Base-by-base conservation (phyloP, 1,284 basidiomycete genomes). In the Irpex sp. region DNA sequence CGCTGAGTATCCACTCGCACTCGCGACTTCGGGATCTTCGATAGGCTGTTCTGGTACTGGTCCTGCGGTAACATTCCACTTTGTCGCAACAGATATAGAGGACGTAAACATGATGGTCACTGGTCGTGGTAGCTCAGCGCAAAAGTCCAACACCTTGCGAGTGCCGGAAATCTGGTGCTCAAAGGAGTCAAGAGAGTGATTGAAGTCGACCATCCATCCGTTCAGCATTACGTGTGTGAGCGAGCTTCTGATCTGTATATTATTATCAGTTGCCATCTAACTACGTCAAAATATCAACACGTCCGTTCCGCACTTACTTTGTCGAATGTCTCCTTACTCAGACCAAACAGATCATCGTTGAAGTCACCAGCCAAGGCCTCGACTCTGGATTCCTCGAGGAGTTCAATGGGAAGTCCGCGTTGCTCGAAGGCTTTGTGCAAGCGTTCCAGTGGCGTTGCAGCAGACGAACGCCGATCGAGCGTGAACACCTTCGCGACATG, bases 161-260 rank as follows among this genome's bases (percentile, higher is more conserved):
- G 69, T 68, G n/a, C 69, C 70, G 15, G 51, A 59, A 9, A 78
- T 63, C 33, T 73, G 67, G 0, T 65, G 58, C 55, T 78, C 75
- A 57, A 75, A 75, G 6, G 75, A 74, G 4, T 68, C 61, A n/a
- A 77, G 51, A 5, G 67, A 65, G 0, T 74, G 64, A 17, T 77
- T 78, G 65, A 78, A 78, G 66, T 79, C 70, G 3, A 77, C 64
- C 2, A 68, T 67, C 74, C 74, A 78, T 0, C 72, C 75, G 51
- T 66, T 69, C 58, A 67, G 67, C 6, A 71, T 63, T 53, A 71
- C 65, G 49, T 66, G 64, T 5, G 68, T 68, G 39, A 65, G 60
- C 9, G 67, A 65, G 13, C n/a, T 8, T 35, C 47, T 58, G 13
- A 70, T 65, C 67, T 68, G 26, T 17, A 43, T 6, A 9, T 43